Conservation (phyloP, 1,284 basidiomycete genomes). For the Earliella scabrosa region DNA sequence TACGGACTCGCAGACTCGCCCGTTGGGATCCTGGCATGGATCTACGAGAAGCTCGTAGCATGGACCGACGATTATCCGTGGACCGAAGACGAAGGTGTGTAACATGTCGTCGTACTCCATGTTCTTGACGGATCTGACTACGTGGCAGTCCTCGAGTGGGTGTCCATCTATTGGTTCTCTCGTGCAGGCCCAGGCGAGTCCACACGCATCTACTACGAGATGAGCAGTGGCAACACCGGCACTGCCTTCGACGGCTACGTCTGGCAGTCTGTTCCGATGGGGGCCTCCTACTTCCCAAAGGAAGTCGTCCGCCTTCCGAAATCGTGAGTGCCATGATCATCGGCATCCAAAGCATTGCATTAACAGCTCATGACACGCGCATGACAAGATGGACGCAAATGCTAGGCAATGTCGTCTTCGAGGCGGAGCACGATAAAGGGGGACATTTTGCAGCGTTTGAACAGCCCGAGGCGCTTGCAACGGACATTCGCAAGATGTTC, state of each 20-base stretch:
- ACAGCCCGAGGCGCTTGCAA: slow-evolving; percentile 31
- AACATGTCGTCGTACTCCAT: background rate
- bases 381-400: slow-evolving; percentile 16
- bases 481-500: slow-evolving; percentile 37
- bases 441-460: slow-evolving; percentile 39
- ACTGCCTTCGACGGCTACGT: background rate
- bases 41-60: slow-evolving; percentile 57
- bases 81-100: slow-evolving; percentile 53
- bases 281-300: slow-evolving; percentile 52
- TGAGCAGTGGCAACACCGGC: background rate
- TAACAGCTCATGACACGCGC: no score
- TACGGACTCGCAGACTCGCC: slow-evolving; percentile 62
- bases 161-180: slow-evolving; percentile 64
- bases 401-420: slow-evolving; percentile 34
- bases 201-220: slow-evolving; percentile 56
- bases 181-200: slow-evolving; percentile 56
- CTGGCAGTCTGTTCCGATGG: slow-evolving; percentile 45
- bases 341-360: no score
- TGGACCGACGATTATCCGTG: slow-evolving; percentile 57
- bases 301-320: slow-evolving; percentile 43
- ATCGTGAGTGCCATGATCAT: slow-evolving; percentile 42
- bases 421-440: slow-evolving; percentile 30
- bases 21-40: slow-evolving; percentile 59
- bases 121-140: background rate
- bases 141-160: slow-evolving; percentile 56